Percentiles rank a stretch among this genome's conserved stretches.
Conservation (phyloP, 768 basidiomycete genomes). For the Coprinopsis cinerea region DNA sequence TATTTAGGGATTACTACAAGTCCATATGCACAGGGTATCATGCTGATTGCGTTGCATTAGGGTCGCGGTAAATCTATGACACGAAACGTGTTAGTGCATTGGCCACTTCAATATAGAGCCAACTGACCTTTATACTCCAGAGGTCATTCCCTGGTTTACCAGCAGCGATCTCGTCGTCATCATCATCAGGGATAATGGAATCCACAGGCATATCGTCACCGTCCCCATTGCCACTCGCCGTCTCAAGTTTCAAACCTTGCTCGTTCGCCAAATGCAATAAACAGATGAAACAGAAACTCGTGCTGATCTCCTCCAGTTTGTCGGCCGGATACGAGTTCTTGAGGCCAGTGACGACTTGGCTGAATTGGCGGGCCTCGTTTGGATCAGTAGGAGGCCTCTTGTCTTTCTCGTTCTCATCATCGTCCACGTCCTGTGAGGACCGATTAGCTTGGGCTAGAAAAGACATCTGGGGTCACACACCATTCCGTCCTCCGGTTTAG, state of each 20-base stretch:
- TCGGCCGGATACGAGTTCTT: constrained; percentile 81
- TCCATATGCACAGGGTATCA: constrained; percentile 10
- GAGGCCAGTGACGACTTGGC: constrained; percentile 76
- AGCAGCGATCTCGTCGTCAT: constrained; percentile 11
- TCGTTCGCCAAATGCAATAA: constrained; percentile 95
- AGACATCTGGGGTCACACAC: too few species aligned
- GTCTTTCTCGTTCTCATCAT: constrained; percentile 21
- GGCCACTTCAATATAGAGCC: background rate
- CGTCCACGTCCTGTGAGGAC: constrained; percentile 47
- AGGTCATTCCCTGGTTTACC: constrained; percentile 53
- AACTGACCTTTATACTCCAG: constrained; percentile 66
- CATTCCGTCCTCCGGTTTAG: constrained; percentile 46
- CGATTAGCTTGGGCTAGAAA: too few species aligned
- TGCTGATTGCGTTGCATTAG: constrained; percentile 34
- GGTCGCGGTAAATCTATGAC: constrained; percentile 45
- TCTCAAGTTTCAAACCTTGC: constrained; percentile 81
- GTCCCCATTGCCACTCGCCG: constrained; percentile 20
- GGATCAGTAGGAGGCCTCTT: constrained; percentile 47
- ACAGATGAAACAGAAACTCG: constrained; percentile 99
- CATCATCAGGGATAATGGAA: constrained; percentile 12
- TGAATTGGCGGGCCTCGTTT: constrained; percentile 62
- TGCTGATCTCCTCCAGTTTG: constrained; percentile 97
- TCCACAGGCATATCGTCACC: constrained; percentile 5
- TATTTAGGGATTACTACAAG: background rate
- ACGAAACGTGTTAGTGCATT: constrained; percentile 10